phyloP scores from a whole-genome alignment of 495 filamentous ascomycete species.

The Venustampulla echinocandica region DNA sequence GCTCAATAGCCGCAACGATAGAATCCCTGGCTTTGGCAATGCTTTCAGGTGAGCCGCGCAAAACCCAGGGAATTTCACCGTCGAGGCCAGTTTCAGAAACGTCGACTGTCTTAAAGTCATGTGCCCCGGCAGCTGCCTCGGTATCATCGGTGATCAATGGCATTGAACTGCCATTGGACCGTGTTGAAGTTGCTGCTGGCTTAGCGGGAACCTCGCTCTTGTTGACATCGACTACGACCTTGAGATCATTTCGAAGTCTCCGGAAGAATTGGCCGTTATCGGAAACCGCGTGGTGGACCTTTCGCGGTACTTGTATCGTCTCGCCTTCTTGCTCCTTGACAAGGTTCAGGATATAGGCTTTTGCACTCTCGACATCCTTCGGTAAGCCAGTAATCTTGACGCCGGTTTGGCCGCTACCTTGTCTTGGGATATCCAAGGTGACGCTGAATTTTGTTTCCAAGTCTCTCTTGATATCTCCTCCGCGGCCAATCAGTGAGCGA shows the following conservation, averaged over 20 bases:
- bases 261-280: slow-evolving; percentile 93
- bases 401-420: slow-evolving; percentile 56
- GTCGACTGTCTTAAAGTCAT: slow-evolving; percentile 76
- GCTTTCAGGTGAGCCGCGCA: slow-evolving; percentile 67
- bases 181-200: slow-evolving; percentile 37
- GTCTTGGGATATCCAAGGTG: slow-evolving; percentile 79
- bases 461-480: slow-evolving; percentile 71
- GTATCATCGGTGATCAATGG: slow-evolving; percentile 87
- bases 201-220: slow-evolving; percentile 66
- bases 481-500: slow-evolving; percentile 80
- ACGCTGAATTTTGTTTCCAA: slow-evolving; percentile 89
- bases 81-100: slow-evolving; percentile 42
- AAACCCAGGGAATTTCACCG: slow-evolving; percentile 83
- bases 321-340: slow-evolving; percentile 83
- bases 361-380: slow-evolving; percentile 71
- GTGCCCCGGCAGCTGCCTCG: slow-evolving; percentile 45
- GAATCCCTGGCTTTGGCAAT: slow-evolving; percentile 67
- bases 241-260: slow-evolving; percentile 67
- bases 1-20: slow-evolving; percentile 59
- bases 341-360: slow-evolving; percentile 68
- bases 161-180: slow-evolving; percentile 49
- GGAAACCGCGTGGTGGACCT: slow-evolving; percentile 72
- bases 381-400: slow-evolving; percentile 79
- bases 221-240: slow-evolving; percentile 83
- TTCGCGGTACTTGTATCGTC: slow-evolving; percentile 69